phyloP scores from a whole-genome alignment of 768 basidiomycete species.

The Russula ochroleuca region DNA sequence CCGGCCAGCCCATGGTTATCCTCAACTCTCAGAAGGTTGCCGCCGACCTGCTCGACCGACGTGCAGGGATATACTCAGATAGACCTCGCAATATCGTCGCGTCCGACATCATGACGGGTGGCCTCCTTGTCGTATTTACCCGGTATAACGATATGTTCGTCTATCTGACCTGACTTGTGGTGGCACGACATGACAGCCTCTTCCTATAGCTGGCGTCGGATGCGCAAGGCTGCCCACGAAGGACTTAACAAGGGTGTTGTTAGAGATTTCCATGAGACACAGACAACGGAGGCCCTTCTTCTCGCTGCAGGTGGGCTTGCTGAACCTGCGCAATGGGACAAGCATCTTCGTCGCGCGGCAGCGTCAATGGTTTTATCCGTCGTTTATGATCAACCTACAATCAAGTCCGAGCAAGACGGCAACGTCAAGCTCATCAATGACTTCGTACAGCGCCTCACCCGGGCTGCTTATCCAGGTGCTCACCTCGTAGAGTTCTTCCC shows the following conservation, averaged over 20 bases:
- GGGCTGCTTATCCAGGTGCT: constrained; percentile 37
- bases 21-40: constrained; percentile 33
- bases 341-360: constrained; percentile 33
- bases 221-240: constrained; percentile 37
- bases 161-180: neutral
- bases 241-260: constrained; percentile 33
- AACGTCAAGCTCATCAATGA: constrained; percentile 30
- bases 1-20: constrained; percentile 29
- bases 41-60: constrained; percentile 33
- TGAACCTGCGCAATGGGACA: constrained; percentile 34
- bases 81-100: constrained; percentile 27
- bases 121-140: constrained; percentile 24
- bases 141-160: constrained; percentile 24
- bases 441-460: constrained; percentile 32
- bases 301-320: constrained; percentile 33
- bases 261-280: constrained; percentile 30
- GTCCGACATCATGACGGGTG: constrained; percentile 25
- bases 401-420: constrained; percentile 26
- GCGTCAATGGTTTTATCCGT: constrained; percentile 34
- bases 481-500: constrained; percentile 29
- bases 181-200: neutral
- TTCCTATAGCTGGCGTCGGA: constrained; percentile 35
- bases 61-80: constrained; percentile 34
- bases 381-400: constrained; percentile 29
- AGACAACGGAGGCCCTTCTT: constrained; percentile 34